Base-by-base conservation (phyloP, 2,329 filamentous ascomycete genomes). In the Aspergillus amoenus region DNA sequence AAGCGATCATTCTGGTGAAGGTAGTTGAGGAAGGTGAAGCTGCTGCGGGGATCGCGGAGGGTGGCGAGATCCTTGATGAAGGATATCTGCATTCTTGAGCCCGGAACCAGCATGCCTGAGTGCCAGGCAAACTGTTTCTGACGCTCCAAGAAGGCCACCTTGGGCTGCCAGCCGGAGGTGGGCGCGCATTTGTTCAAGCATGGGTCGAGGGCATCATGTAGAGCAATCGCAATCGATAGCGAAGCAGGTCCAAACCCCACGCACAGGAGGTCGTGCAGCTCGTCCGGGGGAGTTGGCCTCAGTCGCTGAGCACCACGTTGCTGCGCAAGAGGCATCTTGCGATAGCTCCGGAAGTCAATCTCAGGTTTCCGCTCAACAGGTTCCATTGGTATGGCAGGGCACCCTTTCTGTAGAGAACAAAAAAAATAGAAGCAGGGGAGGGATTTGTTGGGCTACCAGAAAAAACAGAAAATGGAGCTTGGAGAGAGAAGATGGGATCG, bases 1-100 rank as follows among this genome's bases (percentile, higher is more conserved):
- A 97, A 82, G n/a, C 93, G 84, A 55, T 83, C 82, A 66, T 95
- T 88, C 66, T 84, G 77, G 77, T 95, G 89, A 12, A 97, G 84
- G 73, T 97, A 97, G 77, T 97, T 97, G 70, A 96, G 80, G 77
- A 97, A 97, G 13, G 93, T 97, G 75, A 97, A 97, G 68, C 92
- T 84, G 64, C 90, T 96, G 62, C 89, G 85, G 7, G 93, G 93
- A 71, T 97, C 88, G 57, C 93, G 84, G 64, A 96, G 81, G 3
- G 91, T 94, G 3, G 93, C 93, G 73, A 97, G 84, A 71, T 97
- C 93, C 78, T 97, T 97, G 78, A 97, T 84, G 79, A 96, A 97
- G 9, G 91, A 95, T 66, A 97, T 97, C 73, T 97, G 93, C 93
- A 97, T 97, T 77, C 89, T 92, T 52, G 93, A 90, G 5, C 92